phyloP scores from a whole-genome alignment of 75 land plant species.

The Isoetes taiwanensis region DNA sequence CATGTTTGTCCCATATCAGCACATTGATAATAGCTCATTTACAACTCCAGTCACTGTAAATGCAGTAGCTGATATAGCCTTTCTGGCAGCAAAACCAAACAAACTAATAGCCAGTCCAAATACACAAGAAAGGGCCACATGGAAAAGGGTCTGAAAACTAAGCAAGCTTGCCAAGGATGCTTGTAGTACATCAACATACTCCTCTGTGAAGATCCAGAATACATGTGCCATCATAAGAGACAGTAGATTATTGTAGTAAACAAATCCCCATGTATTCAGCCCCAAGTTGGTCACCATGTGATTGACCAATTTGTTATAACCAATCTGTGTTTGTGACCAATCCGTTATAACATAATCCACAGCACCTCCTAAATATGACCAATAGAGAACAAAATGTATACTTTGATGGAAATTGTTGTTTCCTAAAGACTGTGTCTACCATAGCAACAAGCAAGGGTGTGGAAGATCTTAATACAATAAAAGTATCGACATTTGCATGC shows the following conservation, averaged over 20 bases:
- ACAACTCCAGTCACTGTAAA: constrained; percentile 28
- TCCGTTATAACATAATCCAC: constrained; percentile 18
- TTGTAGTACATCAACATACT: not conserved
- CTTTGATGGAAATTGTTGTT: constrained; percentile 13
- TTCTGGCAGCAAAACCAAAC: constrained; percentile 25
- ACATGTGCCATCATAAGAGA: constrained; percentile 10
- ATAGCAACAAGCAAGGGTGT: constrained; percentile 23
- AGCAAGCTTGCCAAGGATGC: constrained; percentile 10
- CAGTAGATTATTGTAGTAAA: constrained; percentile 21
- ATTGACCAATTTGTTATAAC: constrained; percentile 22
- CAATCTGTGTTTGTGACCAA: constrained; percentile 21
- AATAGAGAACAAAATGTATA: constrained; percentile 14
- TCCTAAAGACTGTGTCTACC: constrained; percentile 19
- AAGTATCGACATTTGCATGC: constrained; percentile 30
- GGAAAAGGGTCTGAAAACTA: no score
- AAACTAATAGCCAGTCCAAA: constrained; percentile 25
- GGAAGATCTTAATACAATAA: constrained; percentile 23
- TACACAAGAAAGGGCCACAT: constrained; percentile 18
- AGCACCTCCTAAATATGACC: constrained; percentile 21
- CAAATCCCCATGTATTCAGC: constrained; percentile 25
- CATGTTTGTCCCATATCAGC: constrained; percentile 27
- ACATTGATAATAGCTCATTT: constrained; percentile 21
- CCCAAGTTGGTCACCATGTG: constrained; percentile 24
- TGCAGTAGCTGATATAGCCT: constrained; percentile 24
- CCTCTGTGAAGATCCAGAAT: constrained; percentile 48